Percentiles rank a stretch among this genome's conserved stretches.
Conservation (phyloP, 495 filamentous ascomycete species). For the Talaromyces ruber region DNA sequence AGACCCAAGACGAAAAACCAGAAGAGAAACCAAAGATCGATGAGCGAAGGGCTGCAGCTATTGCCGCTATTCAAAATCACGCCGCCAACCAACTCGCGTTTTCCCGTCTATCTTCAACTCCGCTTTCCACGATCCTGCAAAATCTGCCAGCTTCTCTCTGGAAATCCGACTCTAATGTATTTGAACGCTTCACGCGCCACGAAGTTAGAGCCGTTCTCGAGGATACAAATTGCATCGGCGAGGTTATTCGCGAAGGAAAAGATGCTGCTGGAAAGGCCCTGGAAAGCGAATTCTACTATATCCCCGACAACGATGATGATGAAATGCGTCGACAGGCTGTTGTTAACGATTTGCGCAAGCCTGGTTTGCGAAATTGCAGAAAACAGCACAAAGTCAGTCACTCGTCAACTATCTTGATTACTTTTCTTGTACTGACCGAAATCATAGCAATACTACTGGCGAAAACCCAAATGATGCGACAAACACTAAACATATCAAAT, state of each 20-base stretch:
- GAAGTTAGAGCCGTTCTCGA: conserved; percentile 65
- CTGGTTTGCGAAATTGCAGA: conserved; percentile 76
- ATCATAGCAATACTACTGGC: conserved; percentile 87
- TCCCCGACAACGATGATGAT: conserved; percentile 83
- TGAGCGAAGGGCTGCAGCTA: conserved; percentile 19
- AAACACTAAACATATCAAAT: not conserved
- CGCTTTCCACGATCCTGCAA: conserved; percentile 76
- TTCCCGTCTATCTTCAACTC: conserved; percentile 87
- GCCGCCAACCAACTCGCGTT: conserved; percentile 93
- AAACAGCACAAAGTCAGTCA: conserved; percentile 89
- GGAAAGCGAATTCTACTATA: conserved; percentile 95
- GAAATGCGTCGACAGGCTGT: conserved; percentile 73
- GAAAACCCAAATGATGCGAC: conserved; percentile 55
- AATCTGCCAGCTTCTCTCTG: conserved; percentile 66
- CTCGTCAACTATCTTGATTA: conserved; percentile 1
- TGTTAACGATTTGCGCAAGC: conserved; percentile 75
- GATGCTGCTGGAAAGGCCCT: conserved; percentile 91
- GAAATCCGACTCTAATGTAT: conserved; percentile 31
- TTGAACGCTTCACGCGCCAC: conserved; percentile 43
- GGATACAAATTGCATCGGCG: conserved; percentile 66
- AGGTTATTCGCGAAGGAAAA: conserved; percentile 85
- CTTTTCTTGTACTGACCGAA: conserved; percentile 13
- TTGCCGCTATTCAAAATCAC: conserved; percentile 56
- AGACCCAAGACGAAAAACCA: conserved; percentile 17
- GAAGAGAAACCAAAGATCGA: conserved; percentile 21